Conservation (phyloP, 192 early-diverging fungal genomes). For the Linnemannia hyalina region DNA sequence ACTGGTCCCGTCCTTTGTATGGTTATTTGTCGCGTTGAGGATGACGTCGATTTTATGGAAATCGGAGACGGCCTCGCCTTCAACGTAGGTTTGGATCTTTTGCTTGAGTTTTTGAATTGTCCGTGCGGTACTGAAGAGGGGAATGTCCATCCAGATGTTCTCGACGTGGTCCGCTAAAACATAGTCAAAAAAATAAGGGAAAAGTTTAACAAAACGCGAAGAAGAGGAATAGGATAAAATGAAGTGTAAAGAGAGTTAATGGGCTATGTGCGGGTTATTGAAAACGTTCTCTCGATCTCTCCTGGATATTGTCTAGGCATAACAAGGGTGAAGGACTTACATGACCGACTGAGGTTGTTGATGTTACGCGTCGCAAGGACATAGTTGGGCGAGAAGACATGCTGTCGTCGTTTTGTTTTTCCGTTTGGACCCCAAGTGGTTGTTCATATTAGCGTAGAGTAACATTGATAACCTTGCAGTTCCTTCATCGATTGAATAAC, state of each 20-base stretch:
- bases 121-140: constrained; percentile 35
- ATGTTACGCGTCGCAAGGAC: constrained; percentile 29
- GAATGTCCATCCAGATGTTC: constrained; percentile 43
- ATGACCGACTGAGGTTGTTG: constrained; percentile 44
- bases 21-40: constrained; percentile 43
- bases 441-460: neutral
- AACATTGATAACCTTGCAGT: neutral
- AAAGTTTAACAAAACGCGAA: neutral
- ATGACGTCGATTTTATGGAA: constrained; percentile 48
- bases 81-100: constrained; percentile 39
- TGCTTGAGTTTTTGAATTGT: constrained; percentile 42
- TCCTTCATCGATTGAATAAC: neutral
- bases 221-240: no score
- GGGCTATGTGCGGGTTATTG: no score
- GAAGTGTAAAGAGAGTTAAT: neutral
- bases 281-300: neutral
- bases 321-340: neutral
- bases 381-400: constrained; percentile 32
- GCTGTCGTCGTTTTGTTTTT: constrained; percentile 6
- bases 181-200: neutral
- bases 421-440: neutral
- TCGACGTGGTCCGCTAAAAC: constrained; percentile 41
- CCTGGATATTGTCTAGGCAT: neutral
- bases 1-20: constrained; percentile 41
- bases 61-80: constrained; percentile 25